Base-by-base conservation (phyloP, 805 yeast genomes). In the Ogataea siamensis region DNA sequence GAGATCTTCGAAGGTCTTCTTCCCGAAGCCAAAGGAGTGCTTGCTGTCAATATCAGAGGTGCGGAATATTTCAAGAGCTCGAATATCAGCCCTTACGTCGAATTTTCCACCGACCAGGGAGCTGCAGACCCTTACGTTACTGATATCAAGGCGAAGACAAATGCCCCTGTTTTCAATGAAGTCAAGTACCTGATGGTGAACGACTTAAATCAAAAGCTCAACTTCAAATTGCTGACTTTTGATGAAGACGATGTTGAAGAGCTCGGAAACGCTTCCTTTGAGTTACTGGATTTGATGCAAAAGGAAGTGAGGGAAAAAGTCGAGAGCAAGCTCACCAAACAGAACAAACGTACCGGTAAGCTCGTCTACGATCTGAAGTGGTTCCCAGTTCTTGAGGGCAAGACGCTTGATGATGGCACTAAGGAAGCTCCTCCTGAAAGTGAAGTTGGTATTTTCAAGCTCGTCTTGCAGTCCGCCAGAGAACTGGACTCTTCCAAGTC, bases 391-490 rank as follows among this genome's bases (percentile, higher is more conserved):
- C 51, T 73, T 37, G 63, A 64, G 32, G 72, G 75, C 18, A 56
- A 63, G 32, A 59, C 55, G 7, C 62, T 72, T 50, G 72, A 64
- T 17, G 78, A 74, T 49, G 80, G 79, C 25, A 60, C 71, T 4
- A 70, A 66, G 45, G 73, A 68, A 45, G 66, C 66, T 16, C 62
- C 68, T 22, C 74, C 76, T 8, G 82, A 78, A 37, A 61, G 80
- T n/a, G 87, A 83, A 50, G 76, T 78, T 35, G 94, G 93, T 67
- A 78, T 85, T 41, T 64, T 83, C 61, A 83, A 81, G 51, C 51
- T 84, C 26, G 69, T 70, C 8, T 60, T 85, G 34, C 79, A 80
- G 43, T 74, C 74, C 43, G 87, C 85, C 15, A 69, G 67, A 34
- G 68, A 73, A 32, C 67, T 85, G 55, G 83, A 80, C 50, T 54